Percentiles rank a stretch among this genome's conserved stretches.
phyloP scores from a whole-genome alignment of 2,329 filamentous ascomycete species.

The Colletotrichum spinosum region DNA sequence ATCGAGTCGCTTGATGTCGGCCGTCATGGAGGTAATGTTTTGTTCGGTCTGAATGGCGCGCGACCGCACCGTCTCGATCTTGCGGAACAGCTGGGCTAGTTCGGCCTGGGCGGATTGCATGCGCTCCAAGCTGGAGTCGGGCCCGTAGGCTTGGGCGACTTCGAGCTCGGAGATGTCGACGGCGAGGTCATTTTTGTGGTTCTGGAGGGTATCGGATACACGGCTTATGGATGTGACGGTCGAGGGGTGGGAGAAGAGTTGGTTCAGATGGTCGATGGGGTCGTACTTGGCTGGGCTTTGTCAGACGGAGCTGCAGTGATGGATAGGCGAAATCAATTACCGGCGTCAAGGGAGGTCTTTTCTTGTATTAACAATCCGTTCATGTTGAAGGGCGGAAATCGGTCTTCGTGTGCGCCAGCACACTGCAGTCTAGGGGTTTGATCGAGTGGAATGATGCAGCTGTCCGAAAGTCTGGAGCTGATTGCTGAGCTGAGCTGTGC shows the following conservation, averaged over 20 bases:
- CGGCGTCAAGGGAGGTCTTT: constrained; percentile 56
- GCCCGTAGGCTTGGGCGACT: constrained; percentile 84
- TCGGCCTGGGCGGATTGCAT: constrained; percentile 94
- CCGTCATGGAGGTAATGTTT: constrained; percentile 98
- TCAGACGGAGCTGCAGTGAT: constrained; percentile 33
- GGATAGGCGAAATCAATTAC: constrained; percentile 45
- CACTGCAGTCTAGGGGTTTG: not conserved
- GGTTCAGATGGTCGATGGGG: constrained; percentile 91
- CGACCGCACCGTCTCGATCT: constrained; percentile 92
- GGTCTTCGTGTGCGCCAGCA: not conserved
- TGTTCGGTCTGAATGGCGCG: constrained; percentile 93
- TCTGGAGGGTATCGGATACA: constrained; percentile 79
- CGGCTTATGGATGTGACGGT: constrained; percentile 81
- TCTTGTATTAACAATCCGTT: constrained; percentile 50
- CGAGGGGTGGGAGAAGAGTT: constrained; percentile 90
- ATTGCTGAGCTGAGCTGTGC: constrained; percentile 25
- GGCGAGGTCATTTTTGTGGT: constrained; percentile 85
- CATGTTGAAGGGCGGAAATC: constrained; percentile 46
- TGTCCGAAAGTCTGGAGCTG: constrained; percentile 23
- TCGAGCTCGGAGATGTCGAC: constrained; percentile 79
- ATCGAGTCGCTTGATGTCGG: constrained; percentile 97
- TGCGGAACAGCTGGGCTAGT: constrained; percentile 88
- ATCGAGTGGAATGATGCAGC: constrained; percentile 18
- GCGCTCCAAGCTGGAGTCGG: constrained; percentile 87
- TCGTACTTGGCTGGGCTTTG: constrained; percentile 78